Conservation (phyloP, 1,139 yeast species). For the Eremothecium coryli region DNA sequence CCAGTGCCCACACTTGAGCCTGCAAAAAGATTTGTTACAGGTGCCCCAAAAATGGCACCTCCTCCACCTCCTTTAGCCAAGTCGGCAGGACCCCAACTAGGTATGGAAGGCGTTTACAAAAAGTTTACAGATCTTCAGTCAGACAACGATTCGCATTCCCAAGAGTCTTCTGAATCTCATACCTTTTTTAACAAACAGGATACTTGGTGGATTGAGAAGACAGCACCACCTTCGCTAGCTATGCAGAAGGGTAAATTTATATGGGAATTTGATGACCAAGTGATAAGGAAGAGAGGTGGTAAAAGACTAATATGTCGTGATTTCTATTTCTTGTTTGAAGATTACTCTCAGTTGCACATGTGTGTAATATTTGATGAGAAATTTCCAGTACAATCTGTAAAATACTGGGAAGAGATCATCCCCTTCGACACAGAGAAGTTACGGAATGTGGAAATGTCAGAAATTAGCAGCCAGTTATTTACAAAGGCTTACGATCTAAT, state of each 20-base stretch:
- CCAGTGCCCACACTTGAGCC: not conserved
- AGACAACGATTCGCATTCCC: too few species aligned
- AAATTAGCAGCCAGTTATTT: constrained; percentile 39
- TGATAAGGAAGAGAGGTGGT: constrained; percentile 50
- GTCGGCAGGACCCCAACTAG: constrained; percentile 13
- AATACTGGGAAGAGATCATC: constrained; percentile 26
- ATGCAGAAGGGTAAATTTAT: constrained; percentile 35
- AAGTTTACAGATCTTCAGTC: too few species aligned
- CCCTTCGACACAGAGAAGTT: constrained; percentile 18
- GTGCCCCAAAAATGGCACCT: constrained; percentile 5
- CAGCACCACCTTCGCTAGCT: constrained; percentile 46
- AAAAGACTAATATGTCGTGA: constrained; percentile 46
- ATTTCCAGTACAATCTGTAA: constrained; percentile 48
- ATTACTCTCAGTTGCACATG: constrained; percentile 57
- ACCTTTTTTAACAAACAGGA: constrained; percentile 32
- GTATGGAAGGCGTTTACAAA: too few species aligned
- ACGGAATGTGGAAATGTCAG: constrained; percentile 43
- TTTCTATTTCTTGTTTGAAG: constrained; percentile 64
- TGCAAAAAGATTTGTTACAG: constrained; percentile 1
- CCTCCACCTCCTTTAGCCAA: constrained; percentile 12
- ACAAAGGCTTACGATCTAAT: constrained; percentile 37
- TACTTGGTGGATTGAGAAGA: constrained; percentile 33
- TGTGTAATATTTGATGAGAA: constrained; percentile 43
- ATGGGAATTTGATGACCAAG: constrained; percentile 58
- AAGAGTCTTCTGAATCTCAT: too few species aligned